Percentiles rank a stretch among this genome's conserved stretches.
Evolutionary conservation across 805 yeast species (phyloP).

Genomic region (Ogataea nitratoaversa): DNA sequence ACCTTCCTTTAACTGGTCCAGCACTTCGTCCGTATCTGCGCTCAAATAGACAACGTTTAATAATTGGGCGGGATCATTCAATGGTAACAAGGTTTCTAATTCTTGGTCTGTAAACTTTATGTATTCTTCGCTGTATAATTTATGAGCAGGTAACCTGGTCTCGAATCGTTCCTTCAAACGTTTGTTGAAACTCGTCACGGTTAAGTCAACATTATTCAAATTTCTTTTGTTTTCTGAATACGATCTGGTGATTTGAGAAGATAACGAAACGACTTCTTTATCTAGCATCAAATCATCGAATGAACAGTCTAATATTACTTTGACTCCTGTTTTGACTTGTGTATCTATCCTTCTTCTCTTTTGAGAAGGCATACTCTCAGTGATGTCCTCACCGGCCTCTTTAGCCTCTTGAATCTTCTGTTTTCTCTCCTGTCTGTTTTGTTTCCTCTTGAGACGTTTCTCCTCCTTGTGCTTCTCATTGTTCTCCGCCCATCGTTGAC

Average conservation of each 20-base stretch:
- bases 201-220: conserved; percentile 50
- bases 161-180: conserved; percentile 67
- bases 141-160: conserved; percentile 51
- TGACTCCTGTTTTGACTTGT: conserved; percentile 47
- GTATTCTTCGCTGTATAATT: conserved; percentile 56
- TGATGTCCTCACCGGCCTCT: conserved; percentile 34
- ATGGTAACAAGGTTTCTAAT: conserved; percentile 27
- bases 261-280: conserved; percentile 62
- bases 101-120: conserved; percentile 45
- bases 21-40: conserved; percentile 76
- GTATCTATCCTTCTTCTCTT: conserved; percentile 36
- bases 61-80: conserved; percentile 16
- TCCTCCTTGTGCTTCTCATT: conserved; percentile 55
- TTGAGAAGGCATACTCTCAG: conserved; percentile 31
- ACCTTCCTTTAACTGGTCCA: conserved; percentile 61
- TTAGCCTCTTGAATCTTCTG: conserved; percentile 31
- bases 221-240: conserved; percentile 75
- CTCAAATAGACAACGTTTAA: conserved; percentile 63
- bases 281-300: conserved; percentile 88
- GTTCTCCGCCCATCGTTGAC: conserved; percentile 52
- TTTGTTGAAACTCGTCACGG: conserved; percentile 62
- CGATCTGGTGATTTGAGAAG: conserved; percentile 76
- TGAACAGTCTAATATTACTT: conserved; percentile 77
- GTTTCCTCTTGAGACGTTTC: conserved; percentile 53
- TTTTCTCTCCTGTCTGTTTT: conserved; percentile 29